Base-by-base conservation (phyloP, 805 yeast genomes). In the Yarrowia sp. region DNA sequence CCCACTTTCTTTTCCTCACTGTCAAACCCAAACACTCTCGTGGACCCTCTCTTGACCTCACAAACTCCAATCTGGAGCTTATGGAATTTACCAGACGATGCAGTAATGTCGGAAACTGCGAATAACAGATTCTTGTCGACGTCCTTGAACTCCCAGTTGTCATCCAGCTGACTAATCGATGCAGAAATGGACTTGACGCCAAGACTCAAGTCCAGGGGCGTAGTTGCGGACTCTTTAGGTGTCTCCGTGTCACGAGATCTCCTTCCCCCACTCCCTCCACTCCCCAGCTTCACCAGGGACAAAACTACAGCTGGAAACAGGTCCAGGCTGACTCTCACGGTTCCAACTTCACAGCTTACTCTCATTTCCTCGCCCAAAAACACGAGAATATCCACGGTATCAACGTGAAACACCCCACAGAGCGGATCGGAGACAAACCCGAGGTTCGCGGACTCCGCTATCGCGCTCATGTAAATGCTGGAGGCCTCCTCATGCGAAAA, bases 401-500 rank as follows among this genome's bases (percentile, higher is more conserved):
- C 64, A 3, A 58, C n/a, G 40, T 33, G 43, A 17, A 58, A 58
- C 14, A 58, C 64, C 9, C 40, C 40, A 13, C 13, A 17, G 2
- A 42, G 50, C 40, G 39, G 39, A 14, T 58, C 50, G 8, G 50
- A 8, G 33, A 9, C 49, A 43, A 43, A 34, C 9, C 49, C 64
- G 13, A 58, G 44, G 12, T 15, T 58, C 3, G 47, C 42, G 1
- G 64, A 58, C 40, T 80, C 0, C 85, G 69, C 67, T 12, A 88
- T 80, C 1, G 97, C 96, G 76, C 96, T 90, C 93, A 90, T 86
- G 74, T 90, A 91, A 19, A 91, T 82, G 2, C 92, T 87, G 56
- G 86, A 82, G 0, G 91, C 89, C 68, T 88, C 89, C 63, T 84
- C 86, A 66, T 85, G 88, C 1, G 94, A 86, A 73, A 87, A 88